Percentiles rank a stretch among this genome's conserved stretches.
Evolutionary conservation across 2,329 filamentous ascomycete species (phyloP).

Genomic region (Aspergillus quadricinctus): DNA sequence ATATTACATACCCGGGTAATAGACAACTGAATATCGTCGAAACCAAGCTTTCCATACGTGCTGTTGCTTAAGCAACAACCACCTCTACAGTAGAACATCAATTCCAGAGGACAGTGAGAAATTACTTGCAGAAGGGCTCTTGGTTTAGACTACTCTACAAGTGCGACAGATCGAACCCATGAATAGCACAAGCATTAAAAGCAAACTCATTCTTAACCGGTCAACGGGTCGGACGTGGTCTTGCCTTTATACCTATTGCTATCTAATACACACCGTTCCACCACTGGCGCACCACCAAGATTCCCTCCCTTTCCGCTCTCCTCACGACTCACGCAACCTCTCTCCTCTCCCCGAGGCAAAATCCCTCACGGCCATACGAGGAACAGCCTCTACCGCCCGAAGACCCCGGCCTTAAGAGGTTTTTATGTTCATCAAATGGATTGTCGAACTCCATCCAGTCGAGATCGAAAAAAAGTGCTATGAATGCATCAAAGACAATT

Average conservation of each 20-base stretch:
- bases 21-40: too few relatives aligned
- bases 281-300: conserved; percentile 8
- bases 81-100: too few relatives aligned
- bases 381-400: conserved; percentile 2
- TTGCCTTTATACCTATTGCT: neutral
- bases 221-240: neutral
- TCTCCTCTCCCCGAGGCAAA: neutral
- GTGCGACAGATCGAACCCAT: neutral
- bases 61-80: too few relatives aligned
- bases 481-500: conserved; percentile 31
- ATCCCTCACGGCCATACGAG: neutral
- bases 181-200: neutral
- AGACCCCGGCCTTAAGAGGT: conserved; percentile 10
- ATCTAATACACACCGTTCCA: neutral
- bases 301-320: conserved; percentile 3
- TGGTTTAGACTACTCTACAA: neutral
- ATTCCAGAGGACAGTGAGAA: too few relatives aligned
- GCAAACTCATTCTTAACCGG: neutral
- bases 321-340: conserved; percentile 6
- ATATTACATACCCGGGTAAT: too few relatives aligned
- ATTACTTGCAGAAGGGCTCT: neutral
- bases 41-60: too few relatives aligned
- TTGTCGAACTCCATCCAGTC: conserved; percentile 21
- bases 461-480: conserved; percentile 32
- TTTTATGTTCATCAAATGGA: conserved; percentile 17